Evolutionary conservation across 371 early-diverging fungal genomes (phyloP), one percentile per base, ranked within the genome.

Genomic region (Cokeromyces recurvatus): DNA sequence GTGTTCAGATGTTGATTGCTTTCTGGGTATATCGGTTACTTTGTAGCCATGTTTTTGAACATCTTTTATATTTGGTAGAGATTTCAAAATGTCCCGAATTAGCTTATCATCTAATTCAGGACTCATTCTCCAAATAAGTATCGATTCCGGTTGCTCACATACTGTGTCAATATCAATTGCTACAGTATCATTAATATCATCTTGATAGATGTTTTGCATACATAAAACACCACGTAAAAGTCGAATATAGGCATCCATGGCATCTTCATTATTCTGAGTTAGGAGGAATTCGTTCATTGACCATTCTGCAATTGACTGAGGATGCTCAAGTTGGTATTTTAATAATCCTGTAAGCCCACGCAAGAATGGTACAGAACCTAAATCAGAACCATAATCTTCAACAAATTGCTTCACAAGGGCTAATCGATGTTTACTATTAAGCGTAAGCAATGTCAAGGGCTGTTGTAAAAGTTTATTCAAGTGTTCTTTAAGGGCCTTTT

Each of bases 221-320:
- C 57, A 56, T 9, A 68, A 25, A 3, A 62, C 51, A 9, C 53
- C 47, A 20, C 45, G 32, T 12, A 68, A 40, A 7, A 68, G 20
- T 0, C 46, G 44, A 4, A 64, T 23, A 21, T 62, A 59, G 10
- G 50, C 38, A 9, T 59, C 47, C 43, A 59, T 56, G 4, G 51
- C 36, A 3, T 68, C 62, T n/a, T 46, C 44, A 19, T 54, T 48
- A 39, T 58, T 64, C 35, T 68, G 64, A 1, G 62, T 68, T 10
- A 68, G 24, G 1, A 50, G 40, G 25, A 51, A 55, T 34, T 59
- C 61, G 20, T 27, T 43, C 38, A 64, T 38, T 4, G 25, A 36
- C 68, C 68, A 68, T 20, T 64, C 61, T 0, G 41, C 56, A n/a
- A 64, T 25, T 21, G 21, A 9, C 10, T 43, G 5, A 5, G 15